A percentile compares a stretch with the other conserved stretches of the same genome.
phyloP scores from a whole-genome alignment of 768 basidiomycete species.

The Suillus lakei region DNA sequence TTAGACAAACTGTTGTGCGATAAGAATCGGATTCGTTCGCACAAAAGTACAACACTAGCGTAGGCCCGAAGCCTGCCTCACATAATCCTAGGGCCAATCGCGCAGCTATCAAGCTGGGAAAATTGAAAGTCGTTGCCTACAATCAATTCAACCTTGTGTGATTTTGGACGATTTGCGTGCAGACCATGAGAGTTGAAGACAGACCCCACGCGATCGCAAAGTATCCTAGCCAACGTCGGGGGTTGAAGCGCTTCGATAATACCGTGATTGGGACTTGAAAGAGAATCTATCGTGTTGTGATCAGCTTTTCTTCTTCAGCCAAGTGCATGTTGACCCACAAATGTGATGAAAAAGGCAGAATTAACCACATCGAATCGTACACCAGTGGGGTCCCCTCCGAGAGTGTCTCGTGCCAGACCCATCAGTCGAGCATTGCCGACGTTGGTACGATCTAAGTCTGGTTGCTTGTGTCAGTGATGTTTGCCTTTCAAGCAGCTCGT shows the following conservation, averaged over 20 bases:
- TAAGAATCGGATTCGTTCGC: too few species aligned
- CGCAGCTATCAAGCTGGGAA: too few species aligned
- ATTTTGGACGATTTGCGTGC: too few species aligned
- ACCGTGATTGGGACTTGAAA: conserved; percentile 65
- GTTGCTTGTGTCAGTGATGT: background rate
- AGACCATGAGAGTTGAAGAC: too few species aligned
- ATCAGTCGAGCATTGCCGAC: conserved; percentile 73
- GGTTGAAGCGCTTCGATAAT: conserved; percentile 60
- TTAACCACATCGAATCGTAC: conserved; percentile 69
- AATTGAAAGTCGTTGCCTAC: too few species aligned
- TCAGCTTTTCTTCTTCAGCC: conserved; percentile 1
- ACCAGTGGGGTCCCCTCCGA: conserved; percentile 66
- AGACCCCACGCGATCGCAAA: too few species aligned
- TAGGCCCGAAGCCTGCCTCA: too few species aligned
- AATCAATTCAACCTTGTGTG: too few species aligned
- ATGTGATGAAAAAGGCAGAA: conserved; percentile 73
- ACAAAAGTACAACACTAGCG: too few species aligned
- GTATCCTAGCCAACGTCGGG: too few species aligned
- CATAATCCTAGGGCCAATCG: too few species aligned
- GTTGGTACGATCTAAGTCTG: conserved; percentile 66
- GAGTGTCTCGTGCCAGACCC: conserved; percentile 58
- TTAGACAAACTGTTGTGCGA: too few species aligned
- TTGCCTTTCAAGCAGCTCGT: background rate
- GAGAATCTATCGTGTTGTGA: conserved; percentile 49
- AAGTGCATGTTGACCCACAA: conserved; percentile 37